A percentile compares a stretch with the other conserved stretches of the same genome.
These are phyloP conservation scores for Epichloe gansuensis DNA, from an alignment of 2,329 filamentous ascomycete species.

Conservation along the genomic window DNA sequence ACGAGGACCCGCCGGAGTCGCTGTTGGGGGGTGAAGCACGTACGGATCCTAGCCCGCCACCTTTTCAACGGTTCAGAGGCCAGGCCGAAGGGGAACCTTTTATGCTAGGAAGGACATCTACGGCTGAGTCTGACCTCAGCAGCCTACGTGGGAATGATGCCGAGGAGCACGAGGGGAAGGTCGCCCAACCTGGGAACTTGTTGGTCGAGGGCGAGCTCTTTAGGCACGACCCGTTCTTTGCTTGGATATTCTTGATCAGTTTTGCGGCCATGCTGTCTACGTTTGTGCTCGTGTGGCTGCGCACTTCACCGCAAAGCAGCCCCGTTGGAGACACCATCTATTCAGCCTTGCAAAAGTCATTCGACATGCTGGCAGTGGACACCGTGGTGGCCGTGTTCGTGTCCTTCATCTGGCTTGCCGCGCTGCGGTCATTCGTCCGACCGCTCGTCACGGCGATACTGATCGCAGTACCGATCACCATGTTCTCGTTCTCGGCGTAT, in stretches of 20 bases:
- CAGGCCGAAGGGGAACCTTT: constrained; percentile 24
- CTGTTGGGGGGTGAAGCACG: constrained; percentile 43
- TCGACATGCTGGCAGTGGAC: constrained; percentile 80
- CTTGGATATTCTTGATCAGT: constrained; percentile 75
- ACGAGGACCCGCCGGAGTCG: constrained; percentile 45
- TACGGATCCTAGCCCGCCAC: constrained; percentile 41
- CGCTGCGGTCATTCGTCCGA: constrained; percentile 76
- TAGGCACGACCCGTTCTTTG: constrained; percentile 82
- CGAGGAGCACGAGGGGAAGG: constrained; percentile 19
- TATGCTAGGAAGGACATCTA: constrained; percentile 29
- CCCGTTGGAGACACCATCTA: constrained; percentile 91
- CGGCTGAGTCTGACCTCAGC: constrained; percentile 36
- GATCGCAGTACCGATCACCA: constrained; percentile 70
- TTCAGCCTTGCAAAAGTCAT: constrained; percentile 72
- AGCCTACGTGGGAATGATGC: constrained; percentile 22
- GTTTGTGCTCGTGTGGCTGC: constrained; percentile 78
- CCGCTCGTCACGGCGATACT: constrained; percentile 71
- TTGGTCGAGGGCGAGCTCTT: constrained; percentile 55
- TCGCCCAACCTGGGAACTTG: constrained; percentile 32
- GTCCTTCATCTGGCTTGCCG: constrained; percentile 78
- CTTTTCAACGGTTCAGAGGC: constrained; percentile 47
- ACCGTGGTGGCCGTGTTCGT: constrained; percentile 83
- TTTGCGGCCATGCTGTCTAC: constrained; percentile 76
- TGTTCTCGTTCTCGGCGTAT: constrained; percentile 84
- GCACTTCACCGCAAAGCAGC: constrained; percentile 61